These are phyloP conservation scores for Verticillium zaregamsianum DNA, from an alignment of 2,329 filamentous ascomycete genomes.

Conservation along the genomic window DNA sequence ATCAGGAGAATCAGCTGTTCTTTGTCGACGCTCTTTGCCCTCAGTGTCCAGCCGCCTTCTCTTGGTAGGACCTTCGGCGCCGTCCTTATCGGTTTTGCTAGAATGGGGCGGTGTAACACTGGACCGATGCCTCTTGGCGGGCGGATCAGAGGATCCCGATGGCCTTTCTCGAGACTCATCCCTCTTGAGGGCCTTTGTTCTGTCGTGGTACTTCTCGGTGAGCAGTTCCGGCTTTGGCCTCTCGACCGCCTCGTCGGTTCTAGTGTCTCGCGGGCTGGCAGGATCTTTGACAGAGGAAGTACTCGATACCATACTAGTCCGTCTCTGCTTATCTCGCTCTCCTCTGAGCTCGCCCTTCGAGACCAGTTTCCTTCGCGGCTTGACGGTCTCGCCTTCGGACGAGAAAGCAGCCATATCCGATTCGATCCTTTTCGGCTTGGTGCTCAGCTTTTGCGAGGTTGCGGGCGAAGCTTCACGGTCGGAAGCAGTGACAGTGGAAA, in stretches of 20 bases:
- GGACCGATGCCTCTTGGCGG: constrained; percentile 54
- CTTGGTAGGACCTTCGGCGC: constrained; percentile 47
- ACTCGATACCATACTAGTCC: constrained; percentile 54
- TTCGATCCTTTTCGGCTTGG: constrained; percentile 50
- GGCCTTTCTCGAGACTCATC: constrained; percentile 56
- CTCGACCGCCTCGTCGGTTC: constrained; percentile 44
- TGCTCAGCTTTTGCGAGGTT: constrained; percentile 38
- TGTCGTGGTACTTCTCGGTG: constrained; percentile 54
- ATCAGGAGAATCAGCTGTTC: constrained; percentile 40
- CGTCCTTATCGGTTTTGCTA: constrained; percentile 50
- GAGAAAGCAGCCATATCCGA: constrained; percentile 48
- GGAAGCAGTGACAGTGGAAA: constrained; percentile 41
- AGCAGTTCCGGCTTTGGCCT: constrained; percentile 37
- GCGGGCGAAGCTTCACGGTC: constrained; percentile 51
- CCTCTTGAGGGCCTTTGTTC: constrained; percentile 56
- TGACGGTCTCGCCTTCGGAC: constrained; percentile 53
- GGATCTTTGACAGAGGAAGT: constrained; percentile 49
- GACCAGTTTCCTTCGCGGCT: constrained; percentile 59
- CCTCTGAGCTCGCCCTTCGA: constrained; percentile 60
- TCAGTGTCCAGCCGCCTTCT: constrained; percentile 54
- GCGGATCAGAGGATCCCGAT: constrained; percentile 44
- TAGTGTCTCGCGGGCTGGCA: constrained; percentile 46
- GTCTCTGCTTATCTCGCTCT: constrained; percentile 54
- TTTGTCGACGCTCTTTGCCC: constrained; percentile 42
- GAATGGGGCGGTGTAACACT: constrained; percentile 55